Percentiles rank a stretch among this genome's conserved stretches.
Evolutionary conservation across 164 flowering plant species (phyloP).

Genomic region (Chimonanthus praecox): DNA sequence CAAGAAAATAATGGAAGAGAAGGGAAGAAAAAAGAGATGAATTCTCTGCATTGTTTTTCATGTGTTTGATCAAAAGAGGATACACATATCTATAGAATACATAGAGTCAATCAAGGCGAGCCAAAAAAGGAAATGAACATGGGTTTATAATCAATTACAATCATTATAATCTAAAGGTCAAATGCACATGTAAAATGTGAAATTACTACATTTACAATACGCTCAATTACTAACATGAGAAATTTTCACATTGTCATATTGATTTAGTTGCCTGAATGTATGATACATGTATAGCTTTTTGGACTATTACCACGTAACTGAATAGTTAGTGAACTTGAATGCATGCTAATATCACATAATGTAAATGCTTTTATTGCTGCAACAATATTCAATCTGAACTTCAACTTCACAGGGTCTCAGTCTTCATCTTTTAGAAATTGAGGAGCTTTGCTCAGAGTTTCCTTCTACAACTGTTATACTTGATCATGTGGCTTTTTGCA

Average conservation of each 20-base stretch:
- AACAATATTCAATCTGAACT: neutral
- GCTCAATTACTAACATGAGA: neutral
- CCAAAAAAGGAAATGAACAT: too few relatives aligned
- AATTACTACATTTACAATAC: too few relatives aligned
- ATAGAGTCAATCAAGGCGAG: too few relatives aligned
- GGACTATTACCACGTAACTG: neutral
- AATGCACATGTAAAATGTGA: too few relatives aligned
- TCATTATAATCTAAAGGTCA: too few relatives aligned
- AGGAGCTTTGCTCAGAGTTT: constrained; percentile 71
- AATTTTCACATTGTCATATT: too few relatives aligned
- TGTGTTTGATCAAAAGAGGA: too few relatives aligned
- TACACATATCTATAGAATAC: too few relatives aligned
- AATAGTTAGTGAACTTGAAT: neutral
- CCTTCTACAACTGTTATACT: constrained; percentile 76
- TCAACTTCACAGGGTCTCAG: constrained; percentile 60
- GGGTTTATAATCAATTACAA: too few relatives aligned
- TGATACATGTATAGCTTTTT: neutral
- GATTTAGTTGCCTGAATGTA: neutral
- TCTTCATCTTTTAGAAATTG: constrained; percentile 73
- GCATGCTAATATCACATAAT: neutral
- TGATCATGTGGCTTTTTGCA: constrained; percentile 91
- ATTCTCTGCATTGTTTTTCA: too few relatives aligned
- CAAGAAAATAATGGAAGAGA: too few relatives aligned
- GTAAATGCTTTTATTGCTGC: neutral
- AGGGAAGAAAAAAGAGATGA: too few relatives aligned